A percentile compares a stretch with the other conserved stretches of the same genome.
Conservation (phyloP, 768 basidiomycete species). For the Steccherinum ochraceum region DNA sequence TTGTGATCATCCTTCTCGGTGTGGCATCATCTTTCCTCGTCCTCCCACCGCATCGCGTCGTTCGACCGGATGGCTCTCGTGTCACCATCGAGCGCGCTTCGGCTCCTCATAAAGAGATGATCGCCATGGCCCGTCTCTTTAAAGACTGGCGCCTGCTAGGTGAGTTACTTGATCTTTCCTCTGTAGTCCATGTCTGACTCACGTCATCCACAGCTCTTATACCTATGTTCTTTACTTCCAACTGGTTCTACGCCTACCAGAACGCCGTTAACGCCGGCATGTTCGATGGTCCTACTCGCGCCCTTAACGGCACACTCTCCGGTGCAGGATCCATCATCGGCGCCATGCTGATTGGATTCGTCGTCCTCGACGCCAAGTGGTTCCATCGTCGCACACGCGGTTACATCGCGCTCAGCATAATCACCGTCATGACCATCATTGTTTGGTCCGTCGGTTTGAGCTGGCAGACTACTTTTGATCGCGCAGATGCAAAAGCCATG, state of each 20-base stretch:
- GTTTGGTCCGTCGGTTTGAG: constrained; percentile 33
- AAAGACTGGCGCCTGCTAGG: constrained; percentile 36
- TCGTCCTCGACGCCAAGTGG: constrained; percentile 30
- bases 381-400: constrained; percentile 31
- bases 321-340: constrained; percentile 37
- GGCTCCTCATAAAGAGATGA: constrained; percentile 22
- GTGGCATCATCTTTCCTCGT: constrained; percentile 30
- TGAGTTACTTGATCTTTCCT: constrained; percentile 5
- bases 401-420: constrained; percentile 29
- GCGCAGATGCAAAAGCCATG: constrained; percentile 13
- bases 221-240: constrained; percentile 40
- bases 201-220: constrained; percentile 19
- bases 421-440: constrained; percentile 24
- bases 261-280: constrained; percentile 31
- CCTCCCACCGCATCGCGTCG: constrained; percentile 28
- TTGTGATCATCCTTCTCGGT: constrained; percentile 38
- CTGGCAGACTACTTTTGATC: constrained; percentile 35
- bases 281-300: constrained; percentile 39
- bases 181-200: not conserved
- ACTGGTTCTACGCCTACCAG: constrained; percentile 42
- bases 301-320: constrained; percentile 33
- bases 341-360: constrained; percentile 34
- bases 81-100: constrained; percentile 30
- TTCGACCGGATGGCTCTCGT: constrained; percentile 36
- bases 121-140: constrained; percentile 24